Evolutionary conservation across 208 protist genomes (phyloP), one percentile per base, ranked within the genome.

Genomic region (Crithidia acanthocephali): DNA sequence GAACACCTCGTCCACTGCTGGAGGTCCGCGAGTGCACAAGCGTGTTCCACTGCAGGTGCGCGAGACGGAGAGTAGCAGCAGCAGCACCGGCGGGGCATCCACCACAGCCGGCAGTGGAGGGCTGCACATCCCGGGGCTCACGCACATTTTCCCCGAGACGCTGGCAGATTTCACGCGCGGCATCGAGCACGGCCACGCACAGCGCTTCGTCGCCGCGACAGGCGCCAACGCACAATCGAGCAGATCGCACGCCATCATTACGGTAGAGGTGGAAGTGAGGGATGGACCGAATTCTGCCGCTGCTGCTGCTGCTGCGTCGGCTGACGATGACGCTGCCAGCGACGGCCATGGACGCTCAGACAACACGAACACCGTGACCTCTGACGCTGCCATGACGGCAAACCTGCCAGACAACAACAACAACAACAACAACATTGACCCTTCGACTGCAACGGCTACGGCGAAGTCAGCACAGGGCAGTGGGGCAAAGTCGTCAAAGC

Each of bases 231-330:
- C 81, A n/a, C 76, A 92, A 16, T 96, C 91, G 2, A 95, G 88
- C 45, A 87, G 93, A 33, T 96, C 91, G 11, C 93, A 97, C 73
- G 92, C 94, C 0, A 93, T 98, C 66, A 87, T 98, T 45, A 93
- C 90, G 10, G 75, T 96, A 0, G 81, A 93, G 58, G 78, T 98
- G 15, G 77, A 97, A 45, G 84, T 94, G 63, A 52, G 62, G 11
- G 51, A 73, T 13, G 60, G 28, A 22, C n/a, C 58, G 1, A 55
- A 56, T 50, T 25, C 53, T 4, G 0, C 45, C n/a, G n/a, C 53
- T 8, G 2, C 18, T 8, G 52, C 7, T 2, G 37, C 64, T 8
- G 2, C 40, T 2, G 33, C 11, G 23, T 28, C 9, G 10, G 11
- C 23, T 7, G 72, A 66, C 0, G 59, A 78, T 0, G 72, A 42